phyloP scores from a whole-genome alignment of 345 rosid genomes.

The Sonneratia caseolaris region DNA sequence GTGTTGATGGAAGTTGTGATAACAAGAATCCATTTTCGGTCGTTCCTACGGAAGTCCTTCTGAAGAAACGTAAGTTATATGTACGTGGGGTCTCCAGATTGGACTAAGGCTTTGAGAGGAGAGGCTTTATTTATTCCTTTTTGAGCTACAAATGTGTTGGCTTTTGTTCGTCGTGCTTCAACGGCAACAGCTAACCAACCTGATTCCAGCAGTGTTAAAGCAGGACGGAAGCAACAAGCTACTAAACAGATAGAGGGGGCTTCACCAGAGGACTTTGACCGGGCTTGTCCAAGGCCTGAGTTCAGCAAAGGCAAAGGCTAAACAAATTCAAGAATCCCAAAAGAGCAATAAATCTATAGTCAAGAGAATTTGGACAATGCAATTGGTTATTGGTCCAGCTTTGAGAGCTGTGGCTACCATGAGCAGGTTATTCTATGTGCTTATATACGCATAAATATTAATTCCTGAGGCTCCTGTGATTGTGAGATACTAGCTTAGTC shows the following conservation, averaged over 20 bases:
- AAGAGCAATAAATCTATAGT: slow-evolving; percentile 39
- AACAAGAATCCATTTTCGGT: not conserved
- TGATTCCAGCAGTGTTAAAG: slow-evolving; percentile 22
- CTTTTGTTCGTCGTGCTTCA: slow-evolving; percentile 35
- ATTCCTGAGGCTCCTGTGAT: not conserved
- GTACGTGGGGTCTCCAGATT: slow-evolving; percentile 21
- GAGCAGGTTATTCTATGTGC: slow-evolving; percentile 58
- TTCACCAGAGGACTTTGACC: slow-evolving; percentile 91
- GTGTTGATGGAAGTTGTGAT: slow-evolving; percentile 13
- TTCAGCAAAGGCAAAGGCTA: slow-evolving; percentile 85
- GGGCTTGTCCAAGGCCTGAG: slow-evolving; percentile 89
- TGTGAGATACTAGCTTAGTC: not conserved
- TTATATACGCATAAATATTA: slow-evolving; percentile 7
- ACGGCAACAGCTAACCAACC: slow-evolving; percentile 53
- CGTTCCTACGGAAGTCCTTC: not conserved
- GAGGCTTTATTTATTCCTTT: slow-evolving; percentile 23
- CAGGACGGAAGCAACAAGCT: slow-evolving; percentile 32
- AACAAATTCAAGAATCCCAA: slow-evolving; percentile 54
- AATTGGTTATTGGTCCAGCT: slow-evolving; percentile 86
- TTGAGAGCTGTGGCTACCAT: slow-evolving; percentile 83
- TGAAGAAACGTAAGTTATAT: slow-evolving; percentile 12
- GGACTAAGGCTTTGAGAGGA: slow-evolving; percentile 29
- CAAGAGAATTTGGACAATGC: slow-evolving; percentile 44
- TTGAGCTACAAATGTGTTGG: slow-evolving; percentile 26
- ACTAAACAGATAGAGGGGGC: slow-evolving; percentile 63